Conservation (phyloP, 768 basidiomycete genomes). For the Mycena crocata region DNA sequence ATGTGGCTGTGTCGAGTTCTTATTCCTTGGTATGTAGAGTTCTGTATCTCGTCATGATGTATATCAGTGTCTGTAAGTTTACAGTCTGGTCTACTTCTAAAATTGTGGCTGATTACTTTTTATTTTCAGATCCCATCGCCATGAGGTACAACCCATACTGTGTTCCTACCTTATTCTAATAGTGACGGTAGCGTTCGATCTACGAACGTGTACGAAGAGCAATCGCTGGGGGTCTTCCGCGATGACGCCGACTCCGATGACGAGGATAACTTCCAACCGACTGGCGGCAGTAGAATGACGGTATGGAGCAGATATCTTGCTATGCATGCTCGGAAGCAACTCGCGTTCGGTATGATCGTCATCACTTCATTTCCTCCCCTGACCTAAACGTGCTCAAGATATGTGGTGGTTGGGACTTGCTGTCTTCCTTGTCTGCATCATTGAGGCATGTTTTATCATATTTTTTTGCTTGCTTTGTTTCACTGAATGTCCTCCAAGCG, state of each 20-base stretch:
- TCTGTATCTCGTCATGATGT: slow-evolving; percentile 95
- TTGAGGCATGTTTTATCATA: slow-evolving; percentile 71
- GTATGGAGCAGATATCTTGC: slow-evolving; percentile 84
- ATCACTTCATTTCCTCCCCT: background rate
- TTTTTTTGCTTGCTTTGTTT: background rate
- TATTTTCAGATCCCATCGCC: slow-evolving; percentile 73
- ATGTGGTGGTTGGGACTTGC: slow-evolving; percentile 96
- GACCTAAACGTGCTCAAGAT: slow-evolving; percentile 57
- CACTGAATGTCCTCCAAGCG: slow-evolving; percentile 54
- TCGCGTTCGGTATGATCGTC: slow-evolving; percentile 81
- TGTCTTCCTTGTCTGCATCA: slow-evolving; percentile 90
- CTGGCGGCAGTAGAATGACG: slow-evolving; percentile 60
- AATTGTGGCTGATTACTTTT: slow-evolving; percentile 3
- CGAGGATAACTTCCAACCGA: slow-evolving; percentile 56
- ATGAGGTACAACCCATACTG: slow-evolving; percentile 66
- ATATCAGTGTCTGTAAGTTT: slow-evolving; percentile 80
- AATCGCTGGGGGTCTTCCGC: slow-evolving; percentile 84
- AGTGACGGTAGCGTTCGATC: slow-evolving; percentile 76
- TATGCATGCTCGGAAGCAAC: slow-evolving; percentile 86
- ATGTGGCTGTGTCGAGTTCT: background rate
- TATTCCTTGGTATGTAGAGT: slow-evolving; percentile 63
- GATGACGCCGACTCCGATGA: slow-evolving; percentile 61
- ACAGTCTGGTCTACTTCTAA: slow-evolving; percentile 13
- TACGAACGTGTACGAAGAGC: slow-evolving; percentile 95
- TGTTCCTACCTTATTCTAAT: background rate